Evolutionary conservation across 2,329 filamentous ascomycete species (phyloP).

Genomic region (Hymenoscyphus repandus): DNA sequence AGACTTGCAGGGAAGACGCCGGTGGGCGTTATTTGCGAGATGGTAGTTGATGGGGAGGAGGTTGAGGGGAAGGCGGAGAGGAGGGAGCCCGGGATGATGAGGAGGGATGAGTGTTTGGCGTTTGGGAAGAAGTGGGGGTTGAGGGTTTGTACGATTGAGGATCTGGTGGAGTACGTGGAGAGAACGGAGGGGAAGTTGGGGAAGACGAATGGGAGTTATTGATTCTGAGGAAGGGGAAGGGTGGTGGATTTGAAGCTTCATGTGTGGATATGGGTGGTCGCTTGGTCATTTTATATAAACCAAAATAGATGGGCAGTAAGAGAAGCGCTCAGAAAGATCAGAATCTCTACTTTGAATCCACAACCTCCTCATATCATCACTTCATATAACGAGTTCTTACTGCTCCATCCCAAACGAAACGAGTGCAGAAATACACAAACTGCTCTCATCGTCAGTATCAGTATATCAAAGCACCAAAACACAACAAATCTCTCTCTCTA

Average conservation of each 20-base stretch:
- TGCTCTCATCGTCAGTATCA: not conserved
- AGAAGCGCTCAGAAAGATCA: not conserved
- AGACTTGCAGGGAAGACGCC: slow-evolving; percentile 70
- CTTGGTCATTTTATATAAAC: not conserved
- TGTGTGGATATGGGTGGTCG: not conserved
- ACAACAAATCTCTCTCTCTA: no score
- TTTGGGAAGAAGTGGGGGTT: slow-evolving; percentile 88
- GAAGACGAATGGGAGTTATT: slow-evolving; percentile 18
- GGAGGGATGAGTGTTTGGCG: slow-evolving; percentile 77
- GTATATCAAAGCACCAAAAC: not conserved
- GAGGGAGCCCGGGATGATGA: slow-evolving; percentile 77
- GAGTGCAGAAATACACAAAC: not conserved
- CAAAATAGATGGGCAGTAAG: not conserved
- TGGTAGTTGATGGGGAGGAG: slow-evolving; percentile 80
- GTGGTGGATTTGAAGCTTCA: not conserved
- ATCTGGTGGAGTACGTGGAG: slow-evolving; percentile 63
- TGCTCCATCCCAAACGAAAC: no score
- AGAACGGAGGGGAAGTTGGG: slow-evolving; percentile 27
- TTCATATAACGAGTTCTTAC: no score
- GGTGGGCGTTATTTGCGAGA: slow-evolving; percentile 82
- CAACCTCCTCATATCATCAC: no score
- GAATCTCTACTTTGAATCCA: not conserved
- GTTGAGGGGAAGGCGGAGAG: slow-evolving; percentile 63
- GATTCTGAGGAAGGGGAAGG: not conserved
- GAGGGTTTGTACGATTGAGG: slow-evolving; percentile 93